Evolutionary conservation across 495 filamentous ascomycete species (phyloP).

Genomic region (Margaritispora aquatica): DNA sequence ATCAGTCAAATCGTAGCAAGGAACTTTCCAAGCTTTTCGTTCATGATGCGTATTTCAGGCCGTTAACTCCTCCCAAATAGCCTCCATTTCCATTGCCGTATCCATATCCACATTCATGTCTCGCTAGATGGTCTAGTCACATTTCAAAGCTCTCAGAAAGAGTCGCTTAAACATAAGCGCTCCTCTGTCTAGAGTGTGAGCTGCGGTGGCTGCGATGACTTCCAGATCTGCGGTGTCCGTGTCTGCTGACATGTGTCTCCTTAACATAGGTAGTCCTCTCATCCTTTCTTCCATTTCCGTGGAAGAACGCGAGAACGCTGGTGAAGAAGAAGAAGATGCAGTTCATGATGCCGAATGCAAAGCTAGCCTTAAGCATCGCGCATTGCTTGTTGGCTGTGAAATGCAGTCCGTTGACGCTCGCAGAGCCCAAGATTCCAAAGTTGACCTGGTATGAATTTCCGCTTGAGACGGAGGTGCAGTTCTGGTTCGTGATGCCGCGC

Average conservation of each 20-base stretch:
- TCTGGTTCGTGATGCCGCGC: constrained; percentile 56
- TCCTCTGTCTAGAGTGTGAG: constrained; percentile 27
- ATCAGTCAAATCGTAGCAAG: no score
- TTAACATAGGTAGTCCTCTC: constrained; percentile 28
- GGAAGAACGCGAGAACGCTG: constrained; percentile 52
- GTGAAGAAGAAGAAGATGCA: constrained; percentile 76
- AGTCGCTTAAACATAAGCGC: constrained; percentile 31
- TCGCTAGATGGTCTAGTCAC: no score
- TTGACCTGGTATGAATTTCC: constrained; percentile 42
- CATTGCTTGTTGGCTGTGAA: constrained; percentile 65
- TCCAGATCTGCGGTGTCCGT: constrained; percentile 39
- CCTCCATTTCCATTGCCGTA: no score
- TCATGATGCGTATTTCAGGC: no score
- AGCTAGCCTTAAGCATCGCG: constrained; percentile 81
- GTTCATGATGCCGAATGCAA: constrained; percentile 86
- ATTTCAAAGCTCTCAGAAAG: no score
- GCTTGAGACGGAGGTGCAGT: constrained; percentile 55
- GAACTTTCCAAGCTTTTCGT: no score
- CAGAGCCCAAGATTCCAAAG: constrained; percentile 54
- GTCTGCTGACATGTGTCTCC: constrained; percentile 37
- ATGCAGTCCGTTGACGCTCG: constrained; percentile 34
- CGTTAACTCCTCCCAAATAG: no score
- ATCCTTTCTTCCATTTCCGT: constrained; percentile 33
- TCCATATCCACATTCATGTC: no score
- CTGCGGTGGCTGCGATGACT: constrained; percentile 30